phyloP scores from a whole-genome alignment of 2,329 filamentous ascomycete species.

The Phoma sp. region DNA sequence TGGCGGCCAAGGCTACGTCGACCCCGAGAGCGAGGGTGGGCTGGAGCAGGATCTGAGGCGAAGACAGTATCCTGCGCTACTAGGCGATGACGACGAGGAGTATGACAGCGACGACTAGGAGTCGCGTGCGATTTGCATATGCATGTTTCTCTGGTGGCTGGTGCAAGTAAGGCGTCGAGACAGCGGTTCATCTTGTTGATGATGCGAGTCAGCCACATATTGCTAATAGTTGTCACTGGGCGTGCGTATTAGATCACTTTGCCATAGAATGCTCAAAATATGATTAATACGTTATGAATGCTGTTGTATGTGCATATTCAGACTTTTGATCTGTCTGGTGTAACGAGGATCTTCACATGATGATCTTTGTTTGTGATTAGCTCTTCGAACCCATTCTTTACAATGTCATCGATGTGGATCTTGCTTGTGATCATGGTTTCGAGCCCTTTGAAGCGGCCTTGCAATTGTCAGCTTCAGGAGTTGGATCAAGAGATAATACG shows the following conservation, averaged over 20 bases:
- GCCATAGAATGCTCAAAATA: no score
- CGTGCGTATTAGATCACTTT: no score
- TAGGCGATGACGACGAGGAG: slow-evolving; percentile 72
- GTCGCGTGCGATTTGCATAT: no score
- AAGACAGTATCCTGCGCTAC: slow-evolving; percentile 76
- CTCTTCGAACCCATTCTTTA: slow-evolving; percentile 41
- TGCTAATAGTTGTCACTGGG: no score
- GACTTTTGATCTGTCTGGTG: slow-evolving; percentile 25
- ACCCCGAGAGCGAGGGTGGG: slow-evolving; percentile 85
- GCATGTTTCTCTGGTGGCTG: no score
- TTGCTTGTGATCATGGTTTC: slow-evolving; percentile 44
- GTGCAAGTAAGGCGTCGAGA: no score
- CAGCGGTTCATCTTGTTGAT: no score
- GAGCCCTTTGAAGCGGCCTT: slow-evolving; percentile 42
- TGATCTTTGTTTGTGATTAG: slow-evolving; percentile 43
- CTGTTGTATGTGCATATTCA: no score
- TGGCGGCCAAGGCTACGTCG: slow-evolving; percentile 84
- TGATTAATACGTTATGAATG: no score
- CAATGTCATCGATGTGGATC: slow-evolving; percentile 44
- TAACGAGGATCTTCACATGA: slow-evolving; percentile 49
- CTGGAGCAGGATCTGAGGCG: slow-evolving; percentile 87
- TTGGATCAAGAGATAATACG: neutral
- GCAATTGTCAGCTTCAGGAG: neutral
- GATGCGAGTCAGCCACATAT: no score
- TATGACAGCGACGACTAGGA: slow-evolving; percentile 61